Evolutionary conservation across 2,329 filamentous ascomycete genomes (phyloP), one percentile per base, ranked within the genome.

Genomic region (Verticillium isaacii): DNA sequence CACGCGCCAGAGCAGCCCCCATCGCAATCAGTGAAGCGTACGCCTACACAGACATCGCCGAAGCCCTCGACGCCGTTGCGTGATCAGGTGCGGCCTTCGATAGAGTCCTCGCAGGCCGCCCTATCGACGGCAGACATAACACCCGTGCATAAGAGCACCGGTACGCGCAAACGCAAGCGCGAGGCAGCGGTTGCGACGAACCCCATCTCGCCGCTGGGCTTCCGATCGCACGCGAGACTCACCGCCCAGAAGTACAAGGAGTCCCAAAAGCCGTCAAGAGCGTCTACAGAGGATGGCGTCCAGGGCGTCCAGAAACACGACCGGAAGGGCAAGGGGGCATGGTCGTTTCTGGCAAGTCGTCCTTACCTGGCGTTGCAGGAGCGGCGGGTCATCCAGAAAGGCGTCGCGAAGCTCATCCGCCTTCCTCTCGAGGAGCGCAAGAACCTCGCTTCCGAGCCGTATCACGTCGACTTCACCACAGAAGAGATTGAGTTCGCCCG

Each of bases 401-500:
- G 45, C n/a, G 45, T 23, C 11, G 45, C 19, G 11, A 52, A 52
- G n/a, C 45, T 52, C 45, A 52, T 52, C 12, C 45, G 19, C 2
- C 45, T 52, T 23, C 45, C 45, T 52, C 8, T 25, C n/a, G 45
- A 52, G 45, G 45, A 52, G 45, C 45, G 45, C 11, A 52, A 52
- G n/a, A 23, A 52, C 5, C 8, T 14, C 5, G 8, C 19, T 14
- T 52, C n/a, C 19, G 11, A 23, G 19, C 19, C 19, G 19, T 74
- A 80, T 19, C 82, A 84, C 63, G 78, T 81, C 7, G 82, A 83
- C 66, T 82, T 84, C 52, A 71, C 72, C 0, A 54, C 63, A 0
- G 69, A 74, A 1, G 81, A 84, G 62, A 65, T 78, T 9, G 60
- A 69, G 14, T 70, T 17, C 56, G 66, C 57, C 58, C 57, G 61